A percentile compares a stretch with the other conserved stretches of the same genome.
phyloP scores from a whole-genome alignment of 169 alveolate genomes.

The Plasmodium gallinaceum region DNA sequence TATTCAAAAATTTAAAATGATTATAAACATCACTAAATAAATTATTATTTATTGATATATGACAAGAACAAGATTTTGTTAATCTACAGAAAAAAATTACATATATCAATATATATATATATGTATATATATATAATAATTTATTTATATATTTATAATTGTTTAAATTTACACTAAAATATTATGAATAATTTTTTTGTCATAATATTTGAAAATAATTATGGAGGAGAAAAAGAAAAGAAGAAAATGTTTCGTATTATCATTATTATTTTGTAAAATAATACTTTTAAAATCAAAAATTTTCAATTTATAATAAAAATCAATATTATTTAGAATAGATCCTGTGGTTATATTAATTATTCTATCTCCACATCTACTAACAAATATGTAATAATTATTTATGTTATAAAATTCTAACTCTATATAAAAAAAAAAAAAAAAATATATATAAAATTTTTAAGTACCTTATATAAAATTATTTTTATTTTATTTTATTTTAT shows the following conservation, averaged over 20 bases:
- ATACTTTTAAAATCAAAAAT: conserved; percentile 40
- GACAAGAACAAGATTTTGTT: conserved; percentile 71
- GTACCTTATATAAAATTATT: not conserved
- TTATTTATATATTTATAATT: not conserved
- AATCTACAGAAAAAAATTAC: not conserved
- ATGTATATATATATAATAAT: not conserved
- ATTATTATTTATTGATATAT: conserved; percentile 3
- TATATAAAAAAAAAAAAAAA: not conserved
- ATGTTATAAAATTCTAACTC: conserved; percentile 35
- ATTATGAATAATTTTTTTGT: conserved; percentile 47
- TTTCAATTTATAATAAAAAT: conserved; percentile 53
- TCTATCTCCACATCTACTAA: conserved; percentile 38
- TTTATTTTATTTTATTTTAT: not conserved
- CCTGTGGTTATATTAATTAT: conserved; percentile 51
- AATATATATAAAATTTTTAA: not conserved
- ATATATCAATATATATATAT: not conserved
- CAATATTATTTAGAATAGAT: conserved; percentile 34
- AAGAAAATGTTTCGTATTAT: conserved; percentile 29
- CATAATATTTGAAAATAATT: conserved; percentile 67
- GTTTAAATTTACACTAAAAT: conserved; percentile 21
- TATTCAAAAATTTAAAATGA: conserved; percentile 28
- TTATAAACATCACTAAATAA: conserved; percentile 24
- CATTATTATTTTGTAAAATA: conserved; percentile 26
- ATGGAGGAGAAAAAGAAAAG: conserved; percentile 57
- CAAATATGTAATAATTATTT: conserved; percentile 49